Conservation (phyloP, 2,329 filamentous ascomycete species). For the Falciphora oryzae region DNA sequence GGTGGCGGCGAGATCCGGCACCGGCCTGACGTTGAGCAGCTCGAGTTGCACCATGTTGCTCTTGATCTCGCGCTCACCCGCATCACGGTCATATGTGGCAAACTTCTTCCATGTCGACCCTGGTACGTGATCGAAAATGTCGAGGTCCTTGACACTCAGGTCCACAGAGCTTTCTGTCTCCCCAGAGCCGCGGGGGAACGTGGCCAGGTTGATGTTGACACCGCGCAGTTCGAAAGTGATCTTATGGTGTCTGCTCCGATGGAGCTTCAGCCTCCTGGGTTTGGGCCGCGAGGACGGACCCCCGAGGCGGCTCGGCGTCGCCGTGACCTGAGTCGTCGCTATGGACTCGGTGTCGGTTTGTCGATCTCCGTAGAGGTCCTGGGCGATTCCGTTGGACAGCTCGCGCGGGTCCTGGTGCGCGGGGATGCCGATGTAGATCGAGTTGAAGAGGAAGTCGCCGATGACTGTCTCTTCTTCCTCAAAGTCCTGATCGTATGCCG, state of each 20-base stretch:
- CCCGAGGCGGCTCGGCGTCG: constrained; percentile 36
- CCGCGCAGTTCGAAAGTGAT: constrained; percentile 91
- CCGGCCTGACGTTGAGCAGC: constrained; percentile 79
- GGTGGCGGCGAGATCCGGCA: constrained; percentile 76
- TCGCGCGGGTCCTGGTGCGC: constrained; percentile 80
- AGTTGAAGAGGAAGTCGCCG: constrained; percentile 96
- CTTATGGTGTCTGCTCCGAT: constrained; percentile 86
- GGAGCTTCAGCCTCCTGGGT: constrained; percentile 63
- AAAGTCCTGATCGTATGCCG: constrained; percentile 53
- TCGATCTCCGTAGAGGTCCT: constrained; percentile 71
- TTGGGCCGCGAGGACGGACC: constrained; percentile 24
- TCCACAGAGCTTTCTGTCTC: constrained; percentile 88
- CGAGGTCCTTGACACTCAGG: constrained; percentile 73
- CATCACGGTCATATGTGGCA: constrained; percentile 84
- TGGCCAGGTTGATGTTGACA: constrained; percentile 73
- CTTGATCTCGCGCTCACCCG: constrained; percentile 77
- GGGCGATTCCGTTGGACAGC: constrained; percentile 77
- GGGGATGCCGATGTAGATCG: constrained; percentile 93
- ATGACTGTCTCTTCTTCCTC: constrained; percentile 83
- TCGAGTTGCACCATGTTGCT: constrained; percentile 89
- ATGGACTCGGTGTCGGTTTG: constrained; percentile 83
- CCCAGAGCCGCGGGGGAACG: constrained; percentile 68
- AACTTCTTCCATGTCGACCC: constrained; percentile 99
- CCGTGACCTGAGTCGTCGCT: constrained; percentile 57
- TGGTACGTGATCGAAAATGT: constrained; percentile 89